Evolutionary conservation across 106 monocot genomes (phyloP).

Genomic region (Allium sativum): DNA sequence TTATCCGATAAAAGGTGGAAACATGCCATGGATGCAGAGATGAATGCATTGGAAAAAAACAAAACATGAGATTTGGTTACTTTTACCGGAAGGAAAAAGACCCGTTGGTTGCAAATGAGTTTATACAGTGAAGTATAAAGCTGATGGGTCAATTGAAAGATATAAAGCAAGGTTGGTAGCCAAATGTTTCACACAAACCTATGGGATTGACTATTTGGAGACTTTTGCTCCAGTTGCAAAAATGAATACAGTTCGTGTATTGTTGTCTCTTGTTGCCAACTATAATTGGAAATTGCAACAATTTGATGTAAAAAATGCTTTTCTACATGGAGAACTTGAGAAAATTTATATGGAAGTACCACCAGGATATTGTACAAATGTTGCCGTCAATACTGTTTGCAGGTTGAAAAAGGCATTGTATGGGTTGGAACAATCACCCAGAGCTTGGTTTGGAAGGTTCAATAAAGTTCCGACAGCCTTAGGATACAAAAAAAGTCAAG

Average conservation of each 20-base stretch:
- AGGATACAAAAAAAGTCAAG: not conserved
- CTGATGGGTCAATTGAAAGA: not conserved
- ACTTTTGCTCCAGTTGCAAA: not conserved
- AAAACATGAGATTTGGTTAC: not conserved
- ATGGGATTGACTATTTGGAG: not conserved
- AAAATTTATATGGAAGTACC: conserved; percentile 1
- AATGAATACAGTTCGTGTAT: conserved; percentile 1
- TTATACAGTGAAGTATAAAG: not conserved
- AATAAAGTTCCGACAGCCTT: not conserved
- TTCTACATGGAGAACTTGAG: not conserved
- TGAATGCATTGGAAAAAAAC: not conserved
- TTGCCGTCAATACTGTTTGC: not conserved
- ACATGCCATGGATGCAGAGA: not conserved
- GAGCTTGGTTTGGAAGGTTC: not conserved
- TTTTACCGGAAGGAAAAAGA: not conserved
- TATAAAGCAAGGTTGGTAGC: not conserved
- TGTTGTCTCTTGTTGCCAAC: conserved; percentile 1
- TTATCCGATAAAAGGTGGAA: not conserved
- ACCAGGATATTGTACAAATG: not conserved
- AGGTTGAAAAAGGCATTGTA: not conserved
- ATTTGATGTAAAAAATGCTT: not conserved
- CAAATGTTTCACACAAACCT: not conserved
- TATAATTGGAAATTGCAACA: not conserved
- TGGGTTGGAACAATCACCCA: not conserved
- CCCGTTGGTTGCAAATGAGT: conserved; percentile 1